Base-by-base conservation (phyloP, 768 basidiomycete species). In the Krasilnikovozyma curviuscula region DNA sequence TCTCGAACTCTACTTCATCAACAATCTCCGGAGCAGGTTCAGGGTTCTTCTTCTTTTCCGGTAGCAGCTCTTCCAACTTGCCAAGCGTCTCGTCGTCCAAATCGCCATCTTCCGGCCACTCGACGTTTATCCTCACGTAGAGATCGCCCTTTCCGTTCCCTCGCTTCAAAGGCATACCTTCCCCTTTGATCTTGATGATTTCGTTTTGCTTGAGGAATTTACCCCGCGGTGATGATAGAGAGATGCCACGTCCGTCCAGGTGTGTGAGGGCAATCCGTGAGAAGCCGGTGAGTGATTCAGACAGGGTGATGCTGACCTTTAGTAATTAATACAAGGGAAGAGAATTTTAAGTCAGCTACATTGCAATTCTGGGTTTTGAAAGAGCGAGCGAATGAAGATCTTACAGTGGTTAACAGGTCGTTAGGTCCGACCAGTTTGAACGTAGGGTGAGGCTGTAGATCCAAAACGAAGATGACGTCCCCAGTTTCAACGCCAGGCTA, bases 271-370 rank as follows among this genome's bases (percentile, higher is more conserved):
- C 66, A 53, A 95, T 79, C 24, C 91, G 76, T 40, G 79, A 82
- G 67, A 98, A 89, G n/a, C 91, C 91, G 45, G 93, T 73, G 9
- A 97, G 73, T 3, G 88, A 83, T 65, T 98, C 91, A 9, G 88
- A 89, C 25, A 97, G 70, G 0, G 85, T 89, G 48, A 98, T 79
- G 39, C 77, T 77, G 48, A 86, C 32, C 50, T 52, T 31, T 23
- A 21, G 23, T 10, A 42, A 21, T 14, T n/a, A 48, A 24, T 16
- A 29, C 13, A 5, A 38, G 31, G 18, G 16, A 23, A 34, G 18
- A 37, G 10, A 37, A 12, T 10, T 18, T 37, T n/a, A n/a, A n/a
- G n/a, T n/a, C n/a, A n/a, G n/a, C n/a, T n/a, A n/a, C n/a, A n/a
- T n/a, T n/a, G n/a, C n/a, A n/a, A n/a, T n/a, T n/a, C n/a, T n/a